Conservation (phyloP, 352 stramenopile species). For the Elongisporangium senticosum region DNA sequence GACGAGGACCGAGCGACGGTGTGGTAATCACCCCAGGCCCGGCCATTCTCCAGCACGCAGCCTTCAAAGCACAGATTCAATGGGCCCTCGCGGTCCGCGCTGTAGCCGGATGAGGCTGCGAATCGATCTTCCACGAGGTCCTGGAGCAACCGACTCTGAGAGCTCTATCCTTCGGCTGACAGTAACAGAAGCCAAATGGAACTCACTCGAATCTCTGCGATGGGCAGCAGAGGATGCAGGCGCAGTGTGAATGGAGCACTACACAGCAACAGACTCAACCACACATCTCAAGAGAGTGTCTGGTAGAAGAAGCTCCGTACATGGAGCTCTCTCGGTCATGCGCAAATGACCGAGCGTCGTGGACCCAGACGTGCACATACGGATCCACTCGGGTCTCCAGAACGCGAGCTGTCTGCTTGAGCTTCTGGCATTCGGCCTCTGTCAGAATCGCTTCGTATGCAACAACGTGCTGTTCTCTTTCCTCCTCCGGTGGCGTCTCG, state of each 20-base stretch:
- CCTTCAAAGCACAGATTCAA: slow-evolving; percentile 42
- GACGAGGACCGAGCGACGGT: slow-evolving; percentile 4
- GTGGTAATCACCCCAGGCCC: slow-evolving; percentile 30
- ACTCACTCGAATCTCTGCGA: slow-evolving; percentile 42
- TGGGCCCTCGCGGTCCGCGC: slow-evolving; percentile 24
- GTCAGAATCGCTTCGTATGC: slow-evolving; percentile 41
- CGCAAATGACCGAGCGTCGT: slow-evolving; percentile 41
- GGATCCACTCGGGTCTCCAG: slow-evolving; percentile 23
- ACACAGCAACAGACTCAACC: background rate
- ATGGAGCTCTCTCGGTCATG: slow-evolving; percentile 40
- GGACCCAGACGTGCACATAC: slow-evolving; percentile 55
- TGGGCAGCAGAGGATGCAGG: slow-evolving; percentile 29
- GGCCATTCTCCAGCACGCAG: slow-evolving; percentile 30
- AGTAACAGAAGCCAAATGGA: background rate
- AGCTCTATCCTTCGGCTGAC: background rate
- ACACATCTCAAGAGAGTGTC: too few species aligned
- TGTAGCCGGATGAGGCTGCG: slow-evolving; percentile 31
- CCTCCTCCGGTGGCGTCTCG: background rate
- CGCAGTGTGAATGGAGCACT: slow-evolving; percentile 37
- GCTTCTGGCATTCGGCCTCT: slow-evolving; percentile 28
- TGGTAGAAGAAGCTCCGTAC: slow-evolving; percentile 12
- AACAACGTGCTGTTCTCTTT: background rate
- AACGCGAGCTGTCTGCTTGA: slow-evolving; percentile 20
- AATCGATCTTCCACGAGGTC: slow-evolving; percentile 42
- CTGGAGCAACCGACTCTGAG: slow-evolving; percentile 1